These are phyloP conservation scores for Serendipita sp. DNA, from an alignment of 768 basidiomycete genomes.

Conservation along the genomic window DNA sequence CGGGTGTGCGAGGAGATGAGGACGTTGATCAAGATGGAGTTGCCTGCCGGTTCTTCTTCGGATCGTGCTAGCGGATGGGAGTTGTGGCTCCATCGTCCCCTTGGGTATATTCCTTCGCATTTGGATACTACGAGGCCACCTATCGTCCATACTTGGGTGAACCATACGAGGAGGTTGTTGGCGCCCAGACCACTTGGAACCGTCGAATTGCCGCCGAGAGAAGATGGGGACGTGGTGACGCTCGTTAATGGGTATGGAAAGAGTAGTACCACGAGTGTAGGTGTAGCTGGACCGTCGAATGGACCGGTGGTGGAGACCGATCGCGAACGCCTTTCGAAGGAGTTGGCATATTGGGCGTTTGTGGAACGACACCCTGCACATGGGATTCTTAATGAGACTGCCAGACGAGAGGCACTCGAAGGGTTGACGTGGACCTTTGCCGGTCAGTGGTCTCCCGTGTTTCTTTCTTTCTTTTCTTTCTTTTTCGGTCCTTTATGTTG, in stretches of 20 bases:
- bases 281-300: too few species aligned
- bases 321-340: background rate
- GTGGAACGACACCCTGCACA: conserved; percentile 70
- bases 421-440: conserved; percentile 70
- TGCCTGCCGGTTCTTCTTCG: background rate
- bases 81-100: conserved; percentile 2
- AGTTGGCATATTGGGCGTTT: conserved; percentile 70
- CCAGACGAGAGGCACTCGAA: conserved; percentile 54
- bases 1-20: background rate
- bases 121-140: background rate
- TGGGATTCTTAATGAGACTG: conserved; percentile 35
- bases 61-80: background rate
- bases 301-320: background rate
- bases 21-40: background rate
- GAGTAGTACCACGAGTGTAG: background rate
- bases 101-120: background rate
- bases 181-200: background rate
- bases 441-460: conserved; percentile 23
- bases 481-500: too few species aligned
- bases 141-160: conserved; percentile 5
- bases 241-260: background rate
- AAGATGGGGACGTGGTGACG: background rate
- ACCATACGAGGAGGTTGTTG: background rate
- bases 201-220: background rate
- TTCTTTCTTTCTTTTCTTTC: background rate